phyloP scores from a whole-genome alignment of 2,329 filamentous ascomycete genomes.

The Monosporascus sp. region DNA sequence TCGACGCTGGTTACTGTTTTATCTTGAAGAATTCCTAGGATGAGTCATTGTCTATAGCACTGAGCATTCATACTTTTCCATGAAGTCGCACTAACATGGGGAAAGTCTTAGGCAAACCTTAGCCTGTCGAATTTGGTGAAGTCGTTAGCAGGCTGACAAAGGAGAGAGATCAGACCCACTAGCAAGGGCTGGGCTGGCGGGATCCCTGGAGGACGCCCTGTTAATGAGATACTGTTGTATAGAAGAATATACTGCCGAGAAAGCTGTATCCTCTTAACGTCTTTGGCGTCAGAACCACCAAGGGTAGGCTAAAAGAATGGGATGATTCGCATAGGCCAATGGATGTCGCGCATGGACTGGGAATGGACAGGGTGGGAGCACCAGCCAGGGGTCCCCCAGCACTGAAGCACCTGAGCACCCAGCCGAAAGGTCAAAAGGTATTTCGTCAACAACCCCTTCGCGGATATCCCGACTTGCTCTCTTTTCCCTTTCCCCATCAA shows the following conservation, averaged over 20 bases:
- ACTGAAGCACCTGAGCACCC: not conserved
- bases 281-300: not conserved
- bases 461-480: not conserved
- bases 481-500: not conserved
- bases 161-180: not conserved
- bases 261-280: not conserved
- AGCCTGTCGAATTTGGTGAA: constrained; percentile 13
- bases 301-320: not conserved
- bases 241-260: not conserved
- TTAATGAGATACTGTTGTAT: no score
- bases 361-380: no score
- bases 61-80: no score
- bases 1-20: not conserved
- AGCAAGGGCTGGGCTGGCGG: not conserved
- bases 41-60: no score
- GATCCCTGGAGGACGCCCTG: not conserved
- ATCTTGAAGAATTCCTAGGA: not conserved
- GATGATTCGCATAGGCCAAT: not conserved
- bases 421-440: not conserved
- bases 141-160: not conserved
- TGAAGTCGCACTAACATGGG: not conserved
- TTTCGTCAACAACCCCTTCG: not conserved
- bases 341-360: not conserved
- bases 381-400: not conserved
- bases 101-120: constrained; percentile 2